These are phyloP conservation scores for Salix dunnii DNA, from an alignment of 345 rosid genomes.

Conservation along the genomic window DNA sequence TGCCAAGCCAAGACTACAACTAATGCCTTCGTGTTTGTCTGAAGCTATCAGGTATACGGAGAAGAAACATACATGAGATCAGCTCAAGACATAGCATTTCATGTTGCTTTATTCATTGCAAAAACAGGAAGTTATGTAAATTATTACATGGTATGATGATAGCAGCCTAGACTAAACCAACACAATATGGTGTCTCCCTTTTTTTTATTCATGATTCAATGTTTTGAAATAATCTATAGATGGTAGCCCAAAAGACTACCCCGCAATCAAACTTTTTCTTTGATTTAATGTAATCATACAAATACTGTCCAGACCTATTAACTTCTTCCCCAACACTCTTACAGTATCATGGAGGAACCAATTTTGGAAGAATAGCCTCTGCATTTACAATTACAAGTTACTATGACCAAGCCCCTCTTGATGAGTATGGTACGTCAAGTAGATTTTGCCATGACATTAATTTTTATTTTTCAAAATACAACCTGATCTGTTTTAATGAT, in stretches of 20 bases:
- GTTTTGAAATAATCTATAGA: neutral
- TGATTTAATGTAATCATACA: neutral
- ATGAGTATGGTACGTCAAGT: constrained; percentile 58
- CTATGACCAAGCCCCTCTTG: constrained; percentile 76
- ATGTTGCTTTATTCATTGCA: constrained; percentile 70
- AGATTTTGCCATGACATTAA: neutral
- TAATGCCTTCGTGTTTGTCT: constrained; percentile 6
- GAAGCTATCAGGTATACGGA: constrained; percentile 66
- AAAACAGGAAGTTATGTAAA: constrained; percentile 76
- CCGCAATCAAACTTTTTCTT: neutral
- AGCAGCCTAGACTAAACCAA: neutral
- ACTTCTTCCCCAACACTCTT: neutral
- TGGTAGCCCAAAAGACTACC: neutral
- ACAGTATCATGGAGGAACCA: constrained; percentile 88
- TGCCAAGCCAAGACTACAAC: neutral
- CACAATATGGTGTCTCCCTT: neutral
- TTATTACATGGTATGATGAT: constrained; percentile 72
- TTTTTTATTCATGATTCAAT: neutral
- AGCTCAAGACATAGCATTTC: constrained; percentile 74
- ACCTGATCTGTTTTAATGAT: neutral
- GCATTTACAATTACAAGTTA: constrained; percentile 53
- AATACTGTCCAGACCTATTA: neutral
- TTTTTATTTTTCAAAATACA: neutral
- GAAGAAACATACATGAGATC: constrained; percentile 47
- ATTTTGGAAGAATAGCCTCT: constrained; percentile 62